Conservation (phyloP, 805 yeast species). For the Schwanniomyces occidentalis region DNA sequence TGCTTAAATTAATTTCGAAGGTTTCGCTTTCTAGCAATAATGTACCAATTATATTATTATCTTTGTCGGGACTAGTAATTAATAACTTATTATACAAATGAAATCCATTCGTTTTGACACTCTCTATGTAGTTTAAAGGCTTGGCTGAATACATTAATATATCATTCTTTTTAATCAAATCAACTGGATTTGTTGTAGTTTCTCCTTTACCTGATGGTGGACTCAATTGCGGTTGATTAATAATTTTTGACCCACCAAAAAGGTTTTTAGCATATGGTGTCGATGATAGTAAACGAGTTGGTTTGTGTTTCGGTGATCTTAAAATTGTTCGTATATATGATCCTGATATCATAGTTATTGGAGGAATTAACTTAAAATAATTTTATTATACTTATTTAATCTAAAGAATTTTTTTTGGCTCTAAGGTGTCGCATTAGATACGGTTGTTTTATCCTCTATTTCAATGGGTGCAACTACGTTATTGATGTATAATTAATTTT, state of each 20-base stretch:
- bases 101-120: slow-evolving; percentile 54
- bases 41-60: slow-evolving; percentile 44
- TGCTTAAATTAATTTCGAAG: slow-evolving; percentile 54
- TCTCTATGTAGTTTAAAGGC: slow-evolving; percentile 44
- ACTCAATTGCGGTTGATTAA: slow-evolving; percentile 6
- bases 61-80: slow-evolving; percentile 42
- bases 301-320: no score
- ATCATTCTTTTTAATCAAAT: slow-evolving; percentile 43
- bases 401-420: no score
- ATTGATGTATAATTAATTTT: no score
- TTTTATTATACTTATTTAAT: no score
- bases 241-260: slow-evolving; percentile 11
- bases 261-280: slow-evolving; percentile 3
- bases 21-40: slow-evolving; percentile 58
- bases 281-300: neutral
- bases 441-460: no score
- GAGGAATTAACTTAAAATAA: no score
- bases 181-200: slow-evolving; percentile 43
- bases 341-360: no score
- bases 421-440: no score
- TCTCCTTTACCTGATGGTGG: slow-evolving; percentile 42
- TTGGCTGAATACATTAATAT: slow-evolving; percentile 42
- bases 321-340: no score
- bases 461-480: no score
- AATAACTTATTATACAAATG: slow-evolving; percentile 55